Evolutionary conservation across 1,139 yeast genomes (phyloP).

Genomic region (Geotrichum carabidarum): DNA sequence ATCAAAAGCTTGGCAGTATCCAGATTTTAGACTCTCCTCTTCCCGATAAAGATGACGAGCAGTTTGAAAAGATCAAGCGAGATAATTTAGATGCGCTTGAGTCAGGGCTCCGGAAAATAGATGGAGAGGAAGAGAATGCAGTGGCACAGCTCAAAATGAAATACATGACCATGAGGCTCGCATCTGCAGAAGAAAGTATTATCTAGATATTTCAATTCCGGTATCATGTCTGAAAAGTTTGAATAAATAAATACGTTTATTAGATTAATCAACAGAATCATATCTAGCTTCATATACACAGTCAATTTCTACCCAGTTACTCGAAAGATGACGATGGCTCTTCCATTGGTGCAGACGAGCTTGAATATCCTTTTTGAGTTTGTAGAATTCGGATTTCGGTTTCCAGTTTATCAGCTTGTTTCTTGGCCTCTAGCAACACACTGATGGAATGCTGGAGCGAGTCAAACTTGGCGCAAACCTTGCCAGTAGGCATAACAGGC

Average conservation of each 20-base stretch:
- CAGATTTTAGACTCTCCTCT: no score
- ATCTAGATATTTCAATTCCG: no score
- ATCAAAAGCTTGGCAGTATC: neutral
- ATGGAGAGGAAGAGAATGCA: constrained; percentile 12
- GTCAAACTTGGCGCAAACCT: constrained; percentile 75
- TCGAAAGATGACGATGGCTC: neutral
- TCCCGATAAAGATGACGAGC: neutral
- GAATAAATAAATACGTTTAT: no score
- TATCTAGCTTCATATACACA: neutral
- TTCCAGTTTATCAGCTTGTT: constrained; percentile 80
- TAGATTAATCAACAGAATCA: no score
- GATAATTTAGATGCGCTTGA: neutral
- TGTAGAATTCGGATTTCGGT: constrained; percentile 66
- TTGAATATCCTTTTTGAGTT: constrained; percentile 22
- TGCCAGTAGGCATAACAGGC: constrained; percentile 86
- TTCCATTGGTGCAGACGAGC: neutral
- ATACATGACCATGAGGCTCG: constrained; percentile 10
- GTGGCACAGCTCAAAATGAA: constrained; percentile 6
- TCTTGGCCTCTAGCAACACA: constrained; percentile 74
- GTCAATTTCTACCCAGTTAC: neutral
- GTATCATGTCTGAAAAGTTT: no score
- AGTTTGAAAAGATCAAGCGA: neutral
- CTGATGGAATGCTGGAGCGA: constrained; percentile 67
- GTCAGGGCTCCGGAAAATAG: constrained; percentile 8
- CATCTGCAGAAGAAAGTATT: no score